Evolutionary conservation across 83 land plant genomes (phyloP).

Genomic region (Thuja plicata): DNA sequence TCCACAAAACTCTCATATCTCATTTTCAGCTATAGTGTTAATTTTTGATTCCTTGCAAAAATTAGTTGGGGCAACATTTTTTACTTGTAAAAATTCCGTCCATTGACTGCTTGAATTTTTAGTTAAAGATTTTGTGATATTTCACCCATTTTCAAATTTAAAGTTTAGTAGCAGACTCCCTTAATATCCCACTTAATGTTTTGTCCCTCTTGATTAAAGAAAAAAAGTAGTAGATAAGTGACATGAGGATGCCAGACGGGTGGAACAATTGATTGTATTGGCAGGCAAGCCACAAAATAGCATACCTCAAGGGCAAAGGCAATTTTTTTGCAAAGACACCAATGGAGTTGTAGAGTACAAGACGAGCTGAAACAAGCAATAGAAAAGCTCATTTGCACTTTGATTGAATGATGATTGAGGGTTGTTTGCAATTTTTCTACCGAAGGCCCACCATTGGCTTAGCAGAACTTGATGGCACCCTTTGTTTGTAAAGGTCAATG

Average conservation of each 20-base stretch:
- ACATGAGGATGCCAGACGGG: neutral
- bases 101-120: neutral
- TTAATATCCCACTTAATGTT: neutral
- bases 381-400: neutral
- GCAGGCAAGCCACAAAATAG: no score
- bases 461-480: neutral
- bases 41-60: neutral
- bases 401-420: neutral
- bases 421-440: neutral
- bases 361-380: no score
- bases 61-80: neutral
- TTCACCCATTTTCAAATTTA: neutral
- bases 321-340: no score
- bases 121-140: no score
- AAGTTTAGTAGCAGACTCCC: neutral
- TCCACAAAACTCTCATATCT: neutral
- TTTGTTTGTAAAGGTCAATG: neutral
- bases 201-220: neutral
- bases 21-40: neutral
- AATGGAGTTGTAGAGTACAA: no score
- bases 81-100: no score
- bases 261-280: no score
- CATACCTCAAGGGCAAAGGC: no score
- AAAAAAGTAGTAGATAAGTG: neutral
- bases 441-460: neutral